Percentiles rank a stretch among this genome's conserved stretches.
phyloP scores from a whole-genome alignment of 176 grass and related monocot genomes.

The Zoysia japonica region DNA sequence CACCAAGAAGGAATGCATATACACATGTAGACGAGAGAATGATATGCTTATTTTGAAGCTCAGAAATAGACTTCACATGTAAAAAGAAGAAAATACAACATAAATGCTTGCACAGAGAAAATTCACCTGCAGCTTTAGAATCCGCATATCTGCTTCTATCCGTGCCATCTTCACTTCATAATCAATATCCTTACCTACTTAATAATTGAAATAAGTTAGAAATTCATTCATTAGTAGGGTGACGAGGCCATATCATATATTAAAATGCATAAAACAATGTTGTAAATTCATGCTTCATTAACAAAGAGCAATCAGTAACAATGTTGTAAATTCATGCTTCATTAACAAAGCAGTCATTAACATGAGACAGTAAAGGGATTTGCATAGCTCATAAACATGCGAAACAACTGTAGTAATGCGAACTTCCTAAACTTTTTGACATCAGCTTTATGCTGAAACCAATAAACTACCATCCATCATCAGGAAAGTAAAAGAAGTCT shows the following conservation, averaged over 20 bases:
- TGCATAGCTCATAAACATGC: slow-evolving; percentile 17
- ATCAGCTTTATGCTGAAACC: not conserved
- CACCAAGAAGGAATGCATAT: not conserved
- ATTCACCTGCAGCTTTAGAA: slow-evolving; percentile 94
- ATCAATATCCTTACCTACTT: slow-evolving; percentile 63
- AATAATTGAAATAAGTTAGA: slow-evolving; percentile 35
- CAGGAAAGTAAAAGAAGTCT: not conserved
- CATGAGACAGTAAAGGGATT: slow-evolving; percentile 19
- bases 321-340: slow-evolving; percentile 12
- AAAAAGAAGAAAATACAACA: slow-evolving; percentile 32
- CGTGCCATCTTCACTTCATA: slow-evolving; percentile 66
- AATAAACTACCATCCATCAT: slow-evolving; percentile 33
- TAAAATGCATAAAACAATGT: slow-evolving; percentile 14
- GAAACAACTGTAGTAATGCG: slow-evolving; percentile 10
- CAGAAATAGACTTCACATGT: not conserved
- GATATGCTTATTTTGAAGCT: slow-evolving; percentile 21
- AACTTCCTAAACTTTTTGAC: not conserved
- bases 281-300: slow-evolving; percentile 19
- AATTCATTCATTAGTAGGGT: not conserved
- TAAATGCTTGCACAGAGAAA: not conserved
- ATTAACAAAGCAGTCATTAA: not conserved
- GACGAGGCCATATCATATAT: not conserved
- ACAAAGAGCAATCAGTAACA: slow-evolving; percentile 11
- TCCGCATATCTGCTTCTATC: slow-evolving; percentile 88
- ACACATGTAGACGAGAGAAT: not conserved